Conservation (phyloP, 2,329 filamentous ascomycete species). For the Fusarium tuaranense region DNA sequence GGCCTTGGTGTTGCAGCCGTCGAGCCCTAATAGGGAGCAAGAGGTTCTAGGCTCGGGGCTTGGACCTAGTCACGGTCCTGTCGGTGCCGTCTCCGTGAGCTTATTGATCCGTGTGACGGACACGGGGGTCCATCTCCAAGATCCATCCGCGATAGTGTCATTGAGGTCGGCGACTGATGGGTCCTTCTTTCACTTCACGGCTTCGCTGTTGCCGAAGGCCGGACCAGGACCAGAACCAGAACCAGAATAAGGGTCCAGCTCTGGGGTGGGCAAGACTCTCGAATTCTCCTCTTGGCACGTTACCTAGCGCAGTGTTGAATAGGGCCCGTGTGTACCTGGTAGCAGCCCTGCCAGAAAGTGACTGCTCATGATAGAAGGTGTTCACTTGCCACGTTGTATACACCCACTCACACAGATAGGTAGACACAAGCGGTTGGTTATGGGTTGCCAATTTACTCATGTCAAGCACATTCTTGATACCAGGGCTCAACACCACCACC, state of each 20-base stretch:
- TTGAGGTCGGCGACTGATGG: slow-evolving; percentile 1
- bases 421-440: slow-evolving; percentile 5
- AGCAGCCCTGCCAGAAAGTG: slow-evolving; percentile 7
- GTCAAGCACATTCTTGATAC: slow-evolving; percentile 7
- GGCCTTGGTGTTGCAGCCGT: slow-evolving; percentile 18
- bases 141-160: slow-evolving; percentile 12
- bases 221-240: slow-evolving; percentile 19
- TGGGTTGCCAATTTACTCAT: not conserved
- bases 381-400: slow-evolving; percentile 35
- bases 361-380: slow-evolving; percentile 17
- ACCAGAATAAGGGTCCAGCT: slow-evolving; percentile 32
- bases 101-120: slow-evolving; percentile 17
- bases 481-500: slow-evolving; percentile 2
- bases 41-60: slow-evolving; percentile 32
- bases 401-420: slow-evolving; percentile 16
- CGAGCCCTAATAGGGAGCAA: slow-evolving; percentile 11
- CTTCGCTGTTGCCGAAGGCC: slow-evolving; percentile 19
- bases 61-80: slow-evolving; percentile 14
- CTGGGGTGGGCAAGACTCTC: slow-evolving; percentile 13
- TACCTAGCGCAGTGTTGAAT: not conserved
- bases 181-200: not conserved
- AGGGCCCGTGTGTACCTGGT: slow-evolving; percentile 28
- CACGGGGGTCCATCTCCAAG: slow-evolving; percentile 3
- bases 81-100: slow-evolving; percentile 13
- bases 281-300: slow-evolving; percentile 10